These are phyloP conservation scores for Chlamydomonas sp. DNA, from an alignment of 139 green algal species.

Conservation along the genomic window DNA sequence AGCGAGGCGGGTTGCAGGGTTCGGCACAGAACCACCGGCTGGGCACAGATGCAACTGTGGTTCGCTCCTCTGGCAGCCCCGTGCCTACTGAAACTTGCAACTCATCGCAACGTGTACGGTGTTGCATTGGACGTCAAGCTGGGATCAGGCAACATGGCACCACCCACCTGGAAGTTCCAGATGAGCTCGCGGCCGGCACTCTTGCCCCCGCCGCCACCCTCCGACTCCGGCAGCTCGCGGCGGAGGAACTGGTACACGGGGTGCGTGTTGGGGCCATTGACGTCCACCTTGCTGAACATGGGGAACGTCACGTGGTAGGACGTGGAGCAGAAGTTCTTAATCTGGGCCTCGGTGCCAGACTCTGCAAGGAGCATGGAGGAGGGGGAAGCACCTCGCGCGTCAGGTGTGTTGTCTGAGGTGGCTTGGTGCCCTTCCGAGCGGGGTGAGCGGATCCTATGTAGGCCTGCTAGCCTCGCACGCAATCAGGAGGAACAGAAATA, in stretches of 20 bases:
- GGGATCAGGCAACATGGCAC: neutral
- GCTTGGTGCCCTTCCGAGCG: no score
- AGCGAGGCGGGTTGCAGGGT: neutral
- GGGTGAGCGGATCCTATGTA: no score
- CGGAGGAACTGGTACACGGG: constrained; percentile 76
- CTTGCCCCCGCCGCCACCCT: constrained; percentile 55
- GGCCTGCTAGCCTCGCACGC: no score
- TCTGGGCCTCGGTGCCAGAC: constrained; percentile 49
- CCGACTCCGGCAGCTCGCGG: constrained; percentile 49
- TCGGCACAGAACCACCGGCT: neutral
- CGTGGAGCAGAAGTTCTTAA: constrained; percentile 72
- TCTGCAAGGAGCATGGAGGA: constrained; percentile 1
- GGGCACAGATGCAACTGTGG: neutral
- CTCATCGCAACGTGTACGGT: no score
- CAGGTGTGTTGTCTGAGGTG: no score
- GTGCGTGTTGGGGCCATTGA: constrained; percentile 72
- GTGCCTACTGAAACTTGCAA: no score
- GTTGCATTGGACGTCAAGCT: neutral
- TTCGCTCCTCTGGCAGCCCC: no score
- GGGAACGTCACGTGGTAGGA: constrained; percentile 72
- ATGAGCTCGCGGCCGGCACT: constrained; percentile 56
- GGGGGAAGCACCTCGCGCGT: neutral
- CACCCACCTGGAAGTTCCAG: constrained; percentile 77
- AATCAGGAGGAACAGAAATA: no score
- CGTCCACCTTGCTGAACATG: constrained; percentile 74